Conservation (phyloP, 306 rosid genomes). For the Oxytropis ochrocephala region DNA sequence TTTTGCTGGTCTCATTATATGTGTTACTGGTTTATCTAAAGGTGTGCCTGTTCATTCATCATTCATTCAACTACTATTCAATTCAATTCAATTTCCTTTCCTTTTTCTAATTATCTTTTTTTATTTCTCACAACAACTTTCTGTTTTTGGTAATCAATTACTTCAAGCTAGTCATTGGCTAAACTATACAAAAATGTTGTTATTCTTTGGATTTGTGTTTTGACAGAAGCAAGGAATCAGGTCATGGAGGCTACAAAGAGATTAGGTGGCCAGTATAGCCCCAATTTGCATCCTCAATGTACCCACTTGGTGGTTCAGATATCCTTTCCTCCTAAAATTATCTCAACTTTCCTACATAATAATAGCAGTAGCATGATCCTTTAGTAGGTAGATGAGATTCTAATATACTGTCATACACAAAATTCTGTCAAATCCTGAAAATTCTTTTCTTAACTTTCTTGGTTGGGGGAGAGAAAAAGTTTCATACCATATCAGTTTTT, state of each 20-base stretch:
- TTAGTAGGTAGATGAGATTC: background rate
- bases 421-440: background rate
- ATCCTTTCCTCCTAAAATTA: constrained; percentile 51
- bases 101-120: background rate
- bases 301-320: constrained; percentile 99
- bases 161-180: too few relatives aligned
- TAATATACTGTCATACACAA: background rate
- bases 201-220: constrained; percentile 24
- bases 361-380: background rate
- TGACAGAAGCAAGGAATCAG: constrained; percentile 97
- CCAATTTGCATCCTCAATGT: constrained; percentile 86
- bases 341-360: background rate
- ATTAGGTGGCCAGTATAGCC: constrained; percentile 91
- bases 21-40: constrained; percentile 94
- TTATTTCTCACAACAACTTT: too few relatives aligned
- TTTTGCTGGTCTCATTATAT: constrained; percentile 75
- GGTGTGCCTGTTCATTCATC: constrained; percentile 43
- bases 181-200: background rate
- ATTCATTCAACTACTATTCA: too few relatives aligned
- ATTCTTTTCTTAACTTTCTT: background rate
- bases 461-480: background rate
- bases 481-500: background rate
- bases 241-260: constrained; percentile 90
- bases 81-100: background rate
- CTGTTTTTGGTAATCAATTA: too few relatives aligned